phyloP scores from a whole-genome alignment of 176 grass and related monocot species.

The Tillandsia leiboldiana region DNA sequence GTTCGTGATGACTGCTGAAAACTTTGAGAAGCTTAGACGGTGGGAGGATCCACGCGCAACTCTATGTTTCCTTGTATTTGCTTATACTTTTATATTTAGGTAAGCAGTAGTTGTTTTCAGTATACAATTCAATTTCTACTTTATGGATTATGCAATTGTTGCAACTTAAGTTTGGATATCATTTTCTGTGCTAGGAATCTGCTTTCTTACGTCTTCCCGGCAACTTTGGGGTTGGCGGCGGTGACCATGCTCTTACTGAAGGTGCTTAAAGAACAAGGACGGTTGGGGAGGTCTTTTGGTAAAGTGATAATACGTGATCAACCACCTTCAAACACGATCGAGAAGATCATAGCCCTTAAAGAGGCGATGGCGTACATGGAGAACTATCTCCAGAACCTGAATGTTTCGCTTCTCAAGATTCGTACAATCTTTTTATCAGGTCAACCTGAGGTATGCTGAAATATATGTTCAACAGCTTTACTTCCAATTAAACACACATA shows the following conservation, averaged over 20 bases:
- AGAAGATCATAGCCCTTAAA: conserved; percentile 90
- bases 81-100: conserved; percentile 68
- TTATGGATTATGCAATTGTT: not conserved
- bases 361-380: conserved; percentile 88
- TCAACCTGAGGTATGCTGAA: conserved; percentile 73
- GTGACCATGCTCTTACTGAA: conserved; percentile 74
- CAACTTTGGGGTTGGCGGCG: conserved; percentile 51
- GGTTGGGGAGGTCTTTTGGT: conserved; percentile 83
- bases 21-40: conserved; percentile 60
- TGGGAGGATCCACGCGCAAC: conserved; percentile 80
- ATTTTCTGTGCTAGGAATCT: conserved; percentile 51
- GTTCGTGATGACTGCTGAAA: conserved; percentile 59
- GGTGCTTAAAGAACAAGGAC: conserved; percentile 82
- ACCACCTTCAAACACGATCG: conserved; percentile 87
- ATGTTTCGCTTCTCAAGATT: conserved; percentile 77
- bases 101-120: conserved; percentile 17
- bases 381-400: conserved; percentile 79
- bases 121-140: not conserved
- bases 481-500: not conserved
- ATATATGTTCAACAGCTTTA: conserved; percentile 2
- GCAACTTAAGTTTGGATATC: not conserved
- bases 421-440: conserved; percentile 61
- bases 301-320: conserved; percentile 80
- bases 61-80: conserved; percentile 62
- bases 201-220: conserved; percentile 63